Conservation (phyloP, 1,139 yeast genomes). For the Lodderomyces jiufengensis region DNA sequence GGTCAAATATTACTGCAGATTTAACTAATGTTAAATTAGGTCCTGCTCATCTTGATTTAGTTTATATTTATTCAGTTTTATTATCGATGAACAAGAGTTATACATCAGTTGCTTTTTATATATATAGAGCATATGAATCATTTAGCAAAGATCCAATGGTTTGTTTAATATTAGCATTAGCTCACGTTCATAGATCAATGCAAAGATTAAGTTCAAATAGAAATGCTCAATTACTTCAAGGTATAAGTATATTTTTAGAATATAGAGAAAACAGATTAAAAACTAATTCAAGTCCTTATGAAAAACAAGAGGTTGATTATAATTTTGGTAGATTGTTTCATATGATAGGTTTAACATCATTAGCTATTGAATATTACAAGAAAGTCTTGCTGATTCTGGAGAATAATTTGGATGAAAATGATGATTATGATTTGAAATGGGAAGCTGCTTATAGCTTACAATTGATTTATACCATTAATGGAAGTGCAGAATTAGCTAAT, state of each 20-base stretch:
- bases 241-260: constrained; percentile 71
- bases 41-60: constrained; percentile 64
- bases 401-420: constrained; percentile 16
- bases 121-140: constrained; percentile 58
- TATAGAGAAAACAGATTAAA: constrained; percentile 51
- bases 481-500: constrained; percentile 64
- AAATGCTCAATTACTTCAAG: constrained; percentile 84
- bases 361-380: constrained; percentile 72
- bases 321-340: constrained; percentile 86
- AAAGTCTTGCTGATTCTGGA: constrained; percentile 48
- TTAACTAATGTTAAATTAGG: constrained; percentile 37
- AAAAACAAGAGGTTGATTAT: constrained; percentile 74
- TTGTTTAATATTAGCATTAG: constrained; percentile 68
- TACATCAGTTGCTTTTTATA: constrained; percentile 69
- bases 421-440: constrained; percentile 52
- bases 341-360: constrained; percentile 66
- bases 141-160: constrained; percentile 76
- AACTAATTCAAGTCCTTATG: constrained; percentile 41
- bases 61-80: constrained; percentile 75
- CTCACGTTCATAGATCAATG: constrained; percentile 89
- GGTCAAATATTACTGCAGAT: constrained; percentile 62
- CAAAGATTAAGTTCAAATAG: constrained; percentile 84
- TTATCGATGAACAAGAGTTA: constrained; percentile 82
- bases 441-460: constrained; percentile 87
- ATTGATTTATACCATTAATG: constrained; percentile 70